These are phyloP conservation scores for Jaenimonas drosophilae DNA, from an alignment of 208 protist genomes.

Conservation along the genomic window DNA sequence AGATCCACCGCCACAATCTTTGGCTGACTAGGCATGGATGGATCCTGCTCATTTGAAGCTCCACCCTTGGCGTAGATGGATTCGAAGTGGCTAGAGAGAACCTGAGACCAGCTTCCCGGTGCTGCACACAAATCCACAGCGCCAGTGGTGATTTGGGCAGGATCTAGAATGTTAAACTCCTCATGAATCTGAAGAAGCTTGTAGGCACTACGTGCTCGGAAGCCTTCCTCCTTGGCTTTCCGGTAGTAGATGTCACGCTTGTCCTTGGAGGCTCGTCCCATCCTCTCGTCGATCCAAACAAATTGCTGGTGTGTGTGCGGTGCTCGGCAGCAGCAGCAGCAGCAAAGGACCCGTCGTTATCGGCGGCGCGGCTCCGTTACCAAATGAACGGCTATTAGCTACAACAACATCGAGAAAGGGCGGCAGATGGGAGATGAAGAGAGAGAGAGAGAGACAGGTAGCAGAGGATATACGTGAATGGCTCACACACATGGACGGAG, in stretches of 20 bases:
- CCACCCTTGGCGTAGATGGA: constrained; percentile 2
- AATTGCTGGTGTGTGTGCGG: too few species aligned
- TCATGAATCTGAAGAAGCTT: constrained; percentile 99
- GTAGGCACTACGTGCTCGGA: constrained; percentile 98
- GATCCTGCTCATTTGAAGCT: background rate
- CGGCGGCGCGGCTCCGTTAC: too few species aligned
- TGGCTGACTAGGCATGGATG: constrained; percentile 2
- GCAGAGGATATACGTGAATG: background rate
- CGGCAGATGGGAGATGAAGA: constrained; percentile 4
- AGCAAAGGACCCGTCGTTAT: too few species aligned
- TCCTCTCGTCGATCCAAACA: constrained; percentile 15
- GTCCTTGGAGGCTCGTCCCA: constrained; percentile 94
- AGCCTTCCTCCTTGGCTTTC: constrained; percentile 99
- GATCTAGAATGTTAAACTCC: constrained; percentile 93
- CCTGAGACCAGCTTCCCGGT: constrained; percentile 94
- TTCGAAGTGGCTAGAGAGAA: constrained; percentile 59
- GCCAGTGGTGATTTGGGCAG: constrained; percentile 66
- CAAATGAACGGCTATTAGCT: too few species aligned
- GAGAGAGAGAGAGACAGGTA: constrained; percentile 1
- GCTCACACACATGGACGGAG: too few species aligned
- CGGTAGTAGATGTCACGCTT: constrained; percentile 99
- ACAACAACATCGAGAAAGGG: too few species aligned
- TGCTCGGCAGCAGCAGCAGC: too few species aligned
- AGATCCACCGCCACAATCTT: constrained; percentile 96
- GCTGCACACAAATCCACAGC: constrained; percentile 99